Percentiles rank a stretch among this genome's conserved stretches.
Conservation (phyloP, 192 early-diverging fungal species). For the Haplosporangium gracile region DNA sequence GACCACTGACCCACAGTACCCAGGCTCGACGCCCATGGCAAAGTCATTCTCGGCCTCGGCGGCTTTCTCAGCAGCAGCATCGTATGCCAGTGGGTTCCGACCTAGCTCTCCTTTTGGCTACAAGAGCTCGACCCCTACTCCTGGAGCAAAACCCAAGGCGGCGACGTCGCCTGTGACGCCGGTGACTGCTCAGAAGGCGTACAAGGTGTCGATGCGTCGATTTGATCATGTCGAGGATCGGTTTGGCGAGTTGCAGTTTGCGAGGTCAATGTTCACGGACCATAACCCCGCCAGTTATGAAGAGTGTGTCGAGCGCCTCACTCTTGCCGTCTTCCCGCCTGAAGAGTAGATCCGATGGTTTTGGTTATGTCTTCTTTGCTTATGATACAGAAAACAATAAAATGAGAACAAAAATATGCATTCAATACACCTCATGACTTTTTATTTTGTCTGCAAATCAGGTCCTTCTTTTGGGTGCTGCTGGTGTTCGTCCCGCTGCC, state of each 20-base stretch:
- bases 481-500: no score
- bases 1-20: conserved; percentile 9
- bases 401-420: neutral
- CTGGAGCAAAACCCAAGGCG: neutral
- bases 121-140: conserved; percentile 29
- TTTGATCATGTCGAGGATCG: conserved; percentile 83
- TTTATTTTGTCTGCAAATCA: neutral
- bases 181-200: conserved; percentile 58
- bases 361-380: neutral
- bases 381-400: neutral
- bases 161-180: conserved; percentile 20
- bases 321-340: conserved; percentile 23
- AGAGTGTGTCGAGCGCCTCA: conserved; percentile 41
- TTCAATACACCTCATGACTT: neutral
- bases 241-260: conserved; percentile 85
- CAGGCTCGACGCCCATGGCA: conserved; percentile 17
- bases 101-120: conserved; percentile 46
- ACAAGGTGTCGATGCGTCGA: conserved; percentile 67
- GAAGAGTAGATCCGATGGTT: neutral
- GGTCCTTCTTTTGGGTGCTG: no score
- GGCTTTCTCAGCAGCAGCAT: conserved; percentile 21
- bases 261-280: conserved; percentile 83
- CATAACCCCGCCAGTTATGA: conserved; percentile 85
- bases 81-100: conserved; percentile 23
- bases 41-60: conserved; percentile 24